Conservation (phyloP, 495 filamentous ascomycete genomes). For the Parathielavia appendiculata region DNA sequence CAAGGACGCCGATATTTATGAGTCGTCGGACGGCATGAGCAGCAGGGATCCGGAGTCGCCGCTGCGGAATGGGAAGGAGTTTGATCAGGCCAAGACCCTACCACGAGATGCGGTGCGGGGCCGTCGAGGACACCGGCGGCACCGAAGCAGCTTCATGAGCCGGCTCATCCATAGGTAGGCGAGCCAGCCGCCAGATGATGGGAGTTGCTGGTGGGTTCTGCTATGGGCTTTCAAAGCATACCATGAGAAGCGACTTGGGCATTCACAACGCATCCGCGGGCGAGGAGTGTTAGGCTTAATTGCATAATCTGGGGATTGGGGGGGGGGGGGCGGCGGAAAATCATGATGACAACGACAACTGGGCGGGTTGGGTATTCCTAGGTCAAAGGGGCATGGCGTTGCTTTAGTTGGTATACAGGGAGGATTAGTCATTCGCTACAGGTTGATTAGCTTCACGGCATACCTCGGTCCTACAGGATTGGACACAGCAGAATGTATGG, state of each 20-base stretch:
- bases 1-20: constrained; percentile 21
- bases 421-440: constrained; percentile 1
- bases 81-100: constrained; percentile 2
- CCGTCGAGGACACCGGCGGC: constrained; percentile 2
- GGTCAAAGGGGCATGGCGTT: background rate
- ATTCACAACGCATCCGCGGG: too few species aligned
- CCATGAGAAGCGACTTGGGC: too few species aligned
- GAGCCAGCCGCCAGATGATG: constrained; percentile 1
- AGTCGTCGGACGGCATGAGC: constrained; percentile 14
- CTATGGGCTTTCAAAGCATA: background rate
- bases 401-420: background rate
- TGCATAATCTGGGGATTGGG: background rate
- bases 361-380: background rate
- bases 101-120: constrained; percentile 3
- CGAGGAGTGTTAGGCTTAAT: background rate
- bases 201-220: background rate
- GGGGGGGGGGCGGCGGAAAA: too few species aligned
- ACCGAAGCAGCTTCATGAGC: constrained; percentile 16
- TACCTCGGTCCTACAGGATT: constrained; percentile 1
- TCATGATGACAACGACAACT: background rate
- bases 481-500: background rate
- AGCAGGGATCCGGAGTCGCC: constrained; percentile 21
- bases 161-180: constrained; percentile 23
- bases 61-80: background rate
- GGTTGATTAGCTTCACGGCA: constrained; percentile 3